phyloP scores from a whole-genome alignment of 208 protist species.

The Wallacemonas sp. region DNA sequence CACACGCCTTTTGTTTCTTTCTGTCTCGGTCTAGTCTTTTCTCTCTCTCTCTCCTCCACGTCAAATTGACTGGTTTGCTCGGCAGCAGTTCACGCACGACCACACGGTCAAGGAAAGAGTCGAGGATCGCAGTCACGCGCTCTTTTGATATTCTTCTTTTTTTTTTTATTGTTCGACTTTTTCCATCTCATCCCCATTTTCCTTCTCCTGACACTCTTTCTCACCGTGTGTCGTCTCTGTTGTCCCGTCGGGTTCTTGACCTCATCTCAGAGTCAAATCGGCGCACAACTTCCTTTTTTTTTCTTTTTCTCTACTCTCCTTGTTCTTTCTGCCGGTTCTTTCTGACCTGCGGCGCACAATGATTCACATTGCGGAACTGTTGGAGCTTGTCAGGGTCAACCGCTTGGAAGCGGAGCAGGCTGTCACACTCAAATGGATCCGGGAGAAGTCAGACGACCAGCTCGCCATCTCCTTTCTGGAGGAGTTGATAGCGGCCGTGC shows the following conservation, averaged over 20 bases:
- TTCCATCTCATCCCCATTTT: background rate
- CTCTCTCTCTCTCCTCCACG: no score
- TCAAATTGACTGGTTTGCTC: no score
- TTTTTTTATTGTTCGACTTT: slow-evolving; percentile 4
- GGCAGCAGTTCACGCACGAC: no score
- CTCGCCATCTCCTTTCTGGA: background rate
- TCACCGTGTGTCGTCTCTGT: slow-evolving; percentile 6
- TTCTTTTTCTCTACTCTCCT: background rate
- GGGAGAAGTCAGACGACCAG: background rate
- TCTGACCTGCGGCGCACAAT: background rate
- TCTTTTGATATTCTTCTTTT: no score
- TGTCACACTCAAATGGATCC: background rate
- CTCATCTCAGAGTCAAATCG: background rate
- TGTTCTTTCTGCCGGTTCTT: background rate
- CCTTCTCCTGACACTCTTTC: slow-evolving; percentile 6
- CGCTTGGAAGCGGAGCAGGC: background rate
- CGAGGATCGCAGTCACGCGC: no score
- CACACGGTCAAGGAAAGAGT: no score
- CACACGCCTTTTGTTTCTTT: no score
- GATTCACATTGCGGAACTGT: background rate
- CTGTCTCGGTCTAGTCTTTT: no score
- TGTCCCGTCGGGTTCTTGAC: slow-evolving; percentile 14
- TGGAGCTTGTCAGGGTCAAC: background rate
- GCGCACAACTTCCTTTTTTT: background rate
- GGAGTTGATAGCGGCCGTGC: background rate